Evolutionary conservation across 352 stramenopile genomes (phyloP).

Genomic region (Ophiocytium majus): DNA sequence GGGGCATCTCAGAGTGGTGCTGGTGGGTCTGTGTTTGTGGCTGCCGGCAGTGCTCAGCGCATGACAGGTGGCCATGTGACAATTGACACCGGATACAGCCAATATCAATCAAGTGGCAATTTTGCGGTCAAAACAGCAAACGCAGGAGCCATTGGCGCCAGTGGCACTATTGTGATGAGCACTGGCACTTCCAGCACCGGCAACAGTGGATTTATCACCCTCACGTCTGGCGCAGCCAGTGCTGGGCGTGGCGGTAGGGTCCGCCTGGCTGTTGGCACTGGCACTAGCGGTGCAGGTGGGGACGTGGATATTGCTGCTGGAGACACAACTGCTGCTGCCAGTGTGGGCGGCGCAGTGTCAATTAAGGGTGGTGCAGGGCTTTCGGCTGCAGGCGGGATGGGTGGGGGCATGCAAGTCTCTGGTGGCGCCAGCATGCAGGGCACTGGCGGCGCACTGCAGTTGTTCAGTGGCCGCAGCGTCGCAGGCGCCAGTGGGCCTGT

Average conservation of each 20-base stretch:
- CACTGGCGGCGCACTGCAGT: background rate
- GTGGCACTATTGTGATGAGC: background rate
- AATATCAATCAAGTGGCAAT: background rate
- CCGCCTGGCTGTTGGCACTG: too few species aligned
- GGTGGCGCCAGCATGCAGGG: slow-evolving; percentile 11
- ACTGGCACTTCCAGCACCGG: background rate
- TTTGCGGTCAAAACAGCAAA: background rate
- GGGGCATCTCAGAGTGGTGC: too few species aligned
- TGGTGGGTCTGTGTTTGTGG: slow-evolving; percentile 20
- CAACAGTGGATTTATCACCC: background rate
- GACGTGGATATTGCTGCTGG: too few species aligned
- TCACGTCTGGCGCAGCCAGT: background rate
- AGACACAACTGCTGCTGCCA: background rate
- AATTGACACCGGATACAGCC: too few species aligned
- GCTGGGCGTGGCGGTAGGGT: too few species aligned
- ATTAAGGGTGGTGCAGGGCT: background rate
- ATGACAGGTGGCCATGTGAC: too few species aligned
- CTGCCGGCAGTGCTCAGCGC: slow-evolving; percentile 11
- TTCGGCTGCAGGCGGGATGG: background rate
- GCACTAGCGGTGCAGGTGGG: too few species aligned
- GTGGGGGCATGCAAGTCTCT: background rate
- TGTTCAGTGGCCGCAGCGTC: background rate
- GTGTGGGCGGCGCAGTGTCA: background rate
- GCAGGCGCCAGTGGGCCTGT: background rate
- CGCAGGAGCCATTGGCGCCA: background rate